Percentiles rank a stretch among this genome's conserved stretches.
phyloP scores from a whole-genome alignment of 306 rosid species.

The Rosa multiflora region DNA sequence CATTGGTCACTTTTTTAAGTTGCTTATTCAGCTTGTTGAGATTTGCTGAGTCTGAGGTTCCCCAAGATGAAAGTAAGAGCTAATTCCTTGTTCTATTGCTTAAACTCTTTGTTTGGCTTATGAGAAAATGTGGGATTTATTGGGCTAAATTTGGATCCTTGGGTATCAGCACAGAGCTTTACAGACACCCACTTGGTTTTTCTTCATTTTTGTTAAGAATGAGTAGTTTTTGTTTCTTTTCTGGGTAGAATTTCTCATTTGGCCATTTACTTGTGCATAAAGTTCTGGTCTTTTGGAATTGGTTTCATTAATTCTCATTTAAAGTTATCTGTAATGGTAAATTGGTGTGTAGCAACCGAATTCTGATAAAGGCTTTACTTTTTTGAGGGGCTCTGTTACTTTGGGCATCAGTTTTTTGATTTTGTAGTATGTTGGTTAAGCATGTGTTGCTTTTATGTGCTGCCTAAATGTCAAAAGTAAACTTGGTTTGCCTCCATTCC shows the following conservation, averaged over 20 bases:
- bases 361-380: background rate
- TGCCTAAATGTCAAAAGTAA: background rate
- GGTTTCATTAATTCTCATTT: background rate
- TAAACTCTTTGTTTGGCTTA: background rate
- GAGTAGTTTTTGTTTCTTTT: background rate
- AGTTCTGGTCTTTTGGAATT: background rate
- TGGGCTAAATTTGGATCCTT: slow-evolving; percentile 21
- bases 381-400: background rate
- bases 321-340: background rate
- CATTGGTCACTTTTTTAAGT: slow-evolving; percentile 28
- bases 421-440: background rate
- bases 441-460: background rate
- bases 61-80: slow-evolving; percentile 60
- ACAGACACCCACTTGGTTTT: background rate
- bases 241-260: background rate
- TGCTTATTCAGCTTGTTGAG: slow-evolving; percentile 42
- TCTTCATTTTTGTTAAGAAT: background rate
- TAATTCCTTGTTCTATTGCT: background rate
- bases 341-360: background rate
- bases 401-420: background rate
- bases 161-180: background rate
- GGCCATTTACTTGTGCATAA: background rate
- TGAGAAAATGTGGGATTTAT: background rate
- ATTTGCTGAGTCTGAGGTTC: slow-evolving; percentile 46
- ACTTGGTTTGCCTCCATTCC: background rate